Evolutionary conservation across 768 basidiomycete genomes (phyloP).

Genomic region (Kwoniella dejecticola): DNA sequence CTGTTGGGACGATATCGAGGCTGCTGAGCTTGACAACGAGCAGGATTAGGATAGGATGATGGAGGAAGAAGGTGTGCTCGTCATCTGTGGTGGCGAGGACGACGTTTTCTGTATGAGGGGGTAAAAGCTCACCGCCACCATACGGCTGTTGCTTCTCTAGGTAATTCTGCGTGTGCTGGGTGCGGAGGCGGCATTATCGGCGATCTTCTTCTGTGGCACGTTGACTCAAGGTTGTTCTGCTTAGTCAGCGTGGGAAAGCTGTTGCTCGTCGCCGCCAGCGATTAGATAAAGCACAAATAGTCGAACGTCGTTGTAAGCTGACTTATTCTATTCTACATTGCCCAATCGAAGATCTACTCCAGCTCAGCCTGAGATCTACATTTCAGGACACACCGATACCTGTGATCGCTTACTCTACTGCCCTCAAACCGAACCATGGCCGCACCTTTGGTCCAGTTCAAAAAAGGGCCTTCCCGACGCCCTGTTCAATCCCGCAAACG

Average conservation of each 20-base stretch:
- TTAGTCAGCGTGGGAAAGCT: slow-evolving; percentile 27
- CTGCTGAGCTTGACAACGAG: not conserved
- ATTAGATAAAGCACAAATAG: not conserved
- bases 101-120: not conserved
- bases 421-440: slow-evolving; percentile 11
- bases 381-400: too few species aligned
- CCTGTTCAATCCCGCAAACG: slow-evolving; percentile 76
- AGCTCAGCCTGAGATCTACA: too few species aligned
- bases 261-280: not conserved
- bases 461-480: slow-evolving; percentile 79
- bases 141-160: not conserved
- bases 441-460: slow-evolving; percentile 70
- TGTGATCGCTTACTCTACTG: too few species aligned
- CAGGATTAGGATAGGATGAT: too few species aligned
- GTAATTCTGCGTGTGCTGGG: not conserved
- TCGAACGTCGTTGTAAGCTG: not conserved
- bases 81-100: slow-evolving; percentile 4
- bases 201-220: too few species aligned
- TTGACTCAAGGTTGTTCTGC: not conserved
- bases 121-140: slow-evolving; percentile 1
- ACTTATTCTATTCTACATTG: not conserved
- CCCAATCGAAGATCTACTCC: too few species aligned
- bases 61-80: not conserved
- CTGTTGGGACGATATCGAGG: not conserved
- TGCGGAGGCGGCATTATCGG: not conserved